Conservation (phyloP, 225 moss, liverwort and hornwort species). For the Takakia lepidozioides region DNA sequence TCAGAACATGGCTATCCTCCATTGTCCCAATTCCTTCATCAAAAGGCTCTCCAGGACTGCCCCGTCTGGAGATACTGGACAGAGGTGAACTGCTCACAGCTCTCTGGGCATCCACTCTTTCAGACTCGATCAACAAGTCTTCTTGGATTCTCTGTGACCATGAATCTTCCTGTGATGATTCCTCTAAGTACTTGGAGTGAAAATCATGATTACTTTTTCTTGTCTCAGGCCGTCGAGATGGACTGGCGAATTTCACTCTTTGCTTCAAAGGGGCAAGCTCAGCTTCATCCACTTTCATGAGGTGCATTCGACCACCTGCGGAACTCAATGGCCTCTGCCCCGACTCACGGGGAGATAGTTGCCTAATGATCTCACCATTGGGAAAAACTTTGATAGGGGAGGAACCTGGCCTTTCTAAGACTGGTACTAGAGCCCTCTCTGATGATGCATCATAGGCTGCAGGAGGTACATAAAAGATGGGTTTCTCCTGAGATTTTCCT, state of each 20-base stretch:
- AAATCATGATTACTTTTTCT: not conserved
- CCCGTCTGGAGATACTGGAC: too few relatives aligned
- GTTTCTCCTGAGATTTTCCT: not conserved
- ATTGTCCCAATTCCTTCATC: not conserved
- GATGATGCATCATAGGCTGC: not conserved
- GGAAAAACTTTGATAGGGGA: not conserved
- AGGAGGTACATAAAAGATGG: not conserved
- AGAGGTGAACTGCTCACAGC: not conserved
- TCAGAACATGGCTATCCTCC: slow-evolving; percentile 30
- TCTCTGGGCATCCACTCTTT: not conserved
- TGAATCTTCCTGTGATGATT: not conserved
- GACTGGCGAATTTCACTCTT: slow-evolving; percentile 1
- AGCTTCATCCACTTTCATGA: not conserved
- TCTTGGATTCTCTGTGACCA: not conserved
- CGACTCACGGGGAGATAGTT: not conserved
- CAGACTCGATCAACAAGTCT: not conserved
- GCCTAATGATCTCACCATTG: not conserved
- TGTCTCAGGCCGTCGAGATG: not conserved
- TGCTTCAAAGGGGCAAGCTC: not conserved
- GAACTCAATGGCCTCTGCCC: not conserved
- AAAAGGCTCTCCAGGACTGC: not conserved
- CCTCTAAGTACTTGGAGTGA: not conserved
- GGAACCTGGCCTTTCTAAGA: not conserved
- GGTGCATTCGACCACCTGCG: not conserved
- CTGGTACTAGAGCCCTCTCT: not conserved